Base-by-base conservation (phyloP, 2,329 filamentous ascomycete species). In the Colletotrichum orchidophilum region DNA sequence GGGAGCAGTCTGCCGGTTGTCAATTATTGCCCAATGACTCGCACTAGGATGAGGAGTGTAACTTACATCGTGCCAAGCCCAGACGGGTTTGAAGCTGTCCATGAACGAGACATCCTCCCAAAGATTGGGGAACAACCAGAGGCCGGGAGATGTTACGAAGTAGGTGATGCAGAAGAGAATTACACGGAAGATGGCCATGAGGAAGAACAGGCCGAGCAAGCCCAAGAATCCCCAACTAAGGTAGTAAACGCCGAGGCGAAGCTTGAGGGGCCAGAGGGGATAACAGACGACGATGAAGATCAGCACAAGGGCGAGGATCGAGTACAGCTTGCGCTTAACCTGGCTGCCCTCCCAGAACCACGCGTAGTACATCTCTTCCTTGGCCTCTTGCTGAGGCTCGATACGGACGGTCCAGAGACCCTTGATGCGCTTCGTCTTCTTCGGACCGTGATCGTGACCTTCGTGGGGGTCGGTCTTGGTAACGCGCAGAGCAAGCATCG, bases 21-120 rank as follows among this genome's bases (percentile, higher is more conserved):
- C 35, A 66, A 54, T 46, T 29, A 12, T 29, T 3, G 39, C 27
- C n/a, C 12, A 27, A 24, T 54, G n/a, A 3, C 9, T 13, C 21
- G 27, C 24, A 11, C 15, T 13, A 5, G 11, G 49, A 15, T n/a
- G n/a, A n/a, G n/a, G n/a, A 29, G 35, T 15, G 18, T 18, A 67
- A 82, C 89, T 82, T 80, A 97, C 94, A 90, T 97, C 95, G 81
- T 99, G 96, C 96, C 96, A 99, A 71, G 94, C 96, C 96, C 96
- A 99, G 6, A 97, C 84, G 24, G 96, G 96, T 79, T 92, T 92
- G 88, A 99, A 99, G 78, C 94, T 97, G 80, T 99, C 96, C 82
- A 99, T 93, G 84, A 99, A 98, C 8, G 96, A 97, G 31, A 99
- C 96, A 80, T 99, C 96, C 81, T 99, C 96, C 86, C 98, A 99